Evolutionary conservation across 176 grass and related monocot species (phyloP).

Genomic region (Carex parvula): DNA sequence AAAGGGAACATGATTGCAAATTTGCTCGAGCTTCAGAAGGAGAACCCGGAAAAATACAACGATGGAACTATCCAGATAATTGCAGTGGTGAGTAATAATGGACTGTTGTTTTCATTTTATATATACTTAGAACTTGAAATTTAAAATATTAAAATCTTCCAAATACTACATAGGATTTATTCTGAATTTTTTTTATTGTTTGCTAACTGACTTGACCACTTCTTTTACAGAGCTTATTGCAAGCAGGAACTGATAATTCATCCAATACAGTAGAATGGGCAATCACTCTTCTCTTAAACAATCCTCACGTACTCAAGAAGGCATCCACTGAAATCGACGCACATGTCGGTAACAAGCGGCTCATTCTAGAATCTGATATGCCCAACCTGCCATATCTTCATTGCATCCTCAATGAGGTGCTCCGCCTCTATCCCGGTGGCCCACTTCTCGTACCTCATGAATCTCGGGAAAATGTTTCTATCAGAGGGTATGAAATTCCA

Average conservation of each 20-base stretch:
- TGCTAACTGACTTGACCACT: background rate
- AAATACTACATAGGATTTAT: background rate
- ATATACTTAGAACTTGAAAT: background rate
- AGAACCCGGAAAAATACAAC: background rate
- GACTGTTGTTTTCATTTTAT: background rate
- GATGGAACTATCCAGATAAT: background rate
- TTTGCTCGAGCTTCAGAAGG: background rate
- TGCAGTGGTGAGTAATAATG: background rate
- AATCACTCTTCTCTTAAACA: background rate
- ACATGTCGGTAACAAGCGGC: background rate
- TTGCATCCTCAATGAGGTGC: background rate
- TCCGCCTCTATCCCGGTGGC: background rate
- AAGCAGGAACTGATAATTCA: conserved; percentile 2
- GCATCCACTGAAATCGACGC: background rate
- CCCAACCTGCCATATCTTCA: background rate
- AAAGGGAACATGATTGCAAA: background rate
- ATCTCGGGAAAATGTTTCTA: conserved; percentile 8
- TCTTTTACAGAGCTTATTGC: background rate
- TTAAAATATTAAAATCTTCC: background rate
- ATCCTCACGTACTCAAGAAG: conserved; percentile 1
- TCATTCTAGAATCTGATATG: conserved; percentile 4
- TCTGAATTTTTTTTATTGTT: background rate
- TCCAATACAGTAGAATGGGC: background rate
- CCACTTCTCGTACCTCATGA: background rate
- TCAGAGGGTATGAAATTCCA: background rate